Base-by-base conservation (phyloP, 495 filamentous ascomycete species). In the Echria macrotheca region DNA sequence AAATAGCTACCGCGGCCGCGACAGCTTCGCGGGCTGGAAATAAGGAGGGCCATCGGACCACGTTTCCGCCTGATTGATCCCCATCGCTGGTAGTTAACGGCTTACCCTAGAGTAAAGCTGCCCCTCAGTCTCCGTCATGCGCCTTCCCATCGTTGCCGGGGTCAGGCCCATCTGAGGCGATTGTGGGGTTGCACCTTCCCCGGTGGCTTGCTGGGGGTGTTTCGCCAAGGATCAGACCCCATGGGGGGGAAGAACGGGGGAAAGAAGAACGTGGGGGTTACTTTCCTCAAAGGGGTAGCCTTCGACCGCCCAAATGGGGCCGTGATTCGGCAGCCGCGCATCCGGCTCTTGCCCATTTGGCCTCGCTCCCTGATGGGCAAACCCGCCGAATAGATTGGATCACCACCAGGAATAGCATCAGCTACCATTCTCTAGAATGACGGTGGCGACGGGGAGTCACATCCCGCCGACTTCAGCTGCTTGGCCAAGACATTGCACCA, bases 211-310 rank as follows among this genome's bases (percentile, higher is more conserved):
- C 38, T 41, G 40, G 49, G 45, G 49, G 29, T 18, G 43, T 15
- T 25, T 21, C 33, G 38, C 47, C 40, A 49, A 54, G 35, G 43
- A 50, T 32, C 12, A 44, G 43, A 56, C 57, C 57, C 60, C 57
- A 41, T 63, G 60, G 60, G 60, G 62, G 28, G n/a, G n/a, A n/a
- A n/a, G n/a, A n/a, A n/a, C n/a, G n/a, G n/a, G n/a, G n/a, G n/a
- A n/a, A n/a, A n/a, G n/a, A n/a, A n/a, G n/a, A n/a, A n/a, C 57
- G 62, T 63, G 59, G 62, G 59, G 62, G 59, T 53, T 25, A 25
- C 22, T 31, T 43, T 25, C 22, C 12, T 28, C 17, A 14, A 11
- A 28, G 29, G 33, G 33, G 46, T 17, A 48, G 36, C 33, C 28
- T 26, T 26, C 11, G 17, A 29, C 42, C 41, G 7, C 4, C 18